Base-by-base conservation (phyloP, 805 yeast species). In the Cyberlindnera amylophila region DNA sequence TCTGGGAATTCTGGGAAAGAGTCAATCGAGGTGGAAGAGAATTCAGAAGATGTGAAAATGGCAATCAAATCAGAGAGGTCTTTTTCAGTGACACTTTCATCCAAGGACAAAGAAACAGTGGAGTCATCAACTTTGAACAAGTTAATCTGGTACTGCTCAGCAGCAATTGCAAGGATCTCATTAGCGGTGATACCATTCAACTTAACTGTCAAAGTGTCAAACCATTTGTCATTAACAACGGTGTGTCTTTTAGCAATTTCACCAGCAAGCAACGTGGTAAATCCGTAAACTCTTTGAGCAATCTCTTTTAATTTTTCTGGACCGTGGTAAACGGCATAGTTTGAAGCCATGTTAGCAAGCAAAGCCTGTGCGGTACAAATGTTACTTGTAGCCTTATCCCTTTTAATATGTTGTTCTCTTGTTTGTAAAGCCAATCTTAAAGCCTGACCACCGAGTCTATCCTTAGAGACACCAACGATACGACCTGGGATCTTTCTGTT, bases 281-380 rank as follows among this genome's bases (percentile, higher is more conserved):
- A 70, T 1, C 88, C 86, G 62, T 82, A 77, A 16, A 89, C 81
- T 57, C 95, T 76, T 36, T 67, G 61, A 4, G 98, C 91, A 52
- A 93, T 93, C 41, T 77, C 71, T 56, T 71, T 75, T 55, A 93
- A 72, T 11, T 97, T 96, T 52, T 81, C 72, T 12, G 95, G 90
- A 30, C 99, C 99, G 59, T 93, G 99, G 67, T 90, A 93, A 24
- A 93, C 96, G 5, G 90, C 96, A 62, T 91, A 93, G 77, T 85
- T 88, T 19, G 97, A 89, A 17, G 97, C 82, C 70, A 93, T 88
- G 63, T 93, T 93, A 15, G 99, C 99, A 49, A 93, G 70, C 42
- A 93, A 72, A 18, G 97, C 97, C 71, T 93, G 99, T 8, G 99
- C 96, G 15, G 99, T 93, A 70, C 99, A 93, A 45, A 93, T 93